Percentiles rank a stretch among this genome's conserved stretches.
phyloP scores from a whole-genome alignment of 371 early-diverging fungal species.

The Circinella minor region DNA sequence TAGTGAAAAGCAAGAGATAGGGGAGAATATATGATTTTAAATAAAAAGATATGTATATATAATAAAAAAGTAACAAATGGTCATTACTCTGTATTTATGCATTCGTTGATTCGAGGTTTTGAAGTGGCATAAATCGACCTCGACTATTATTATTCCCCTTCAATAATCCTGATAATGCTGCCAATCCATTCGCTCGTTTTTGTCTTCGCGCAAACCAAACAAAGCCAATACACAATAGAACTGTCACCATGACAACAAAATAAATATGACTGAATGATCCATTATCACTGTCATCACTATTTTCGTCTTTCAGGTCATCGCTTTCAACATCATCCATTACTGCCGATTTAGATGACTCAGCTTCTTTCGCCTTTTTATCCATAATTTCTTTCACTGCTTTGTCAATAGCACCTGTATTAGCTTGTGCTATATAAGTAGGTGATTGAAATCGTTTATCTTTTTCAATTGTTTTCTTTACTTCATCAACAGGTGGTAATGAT shows the following conservation, averaged over 20 bases:
- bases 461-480: conserved; percentile 22
- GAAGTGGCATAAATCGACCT: conserved; percentile 41
- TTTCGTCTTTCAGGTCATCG: background rate
- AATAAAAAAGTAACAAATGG: too few relatives aligned
- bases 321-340: background rate
- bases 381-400: conserved; percentile 27
- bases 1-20: too few relatives aligned
- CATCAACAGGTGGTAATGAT: conserved; percentile 14
- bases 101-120: conserved; percentile 30
- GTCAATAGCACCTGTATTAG: conserved; percentile 34
- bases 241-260: conserved; percentile 25
- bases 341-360: background rate
- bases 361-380: conserved; percentile 22
- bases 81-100: background rate
- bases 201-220: conserved; percentile 28
- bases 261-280: conserved; percentile 21
- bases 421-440: conserved; percentile 29
- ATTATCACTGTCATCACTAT: background rate
- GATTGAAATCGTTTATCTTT: conserved; percentile 27
- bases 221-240: conserved; percentile 31
- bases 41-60: too few relatives aligned
- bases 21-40: too few relatives aligned
- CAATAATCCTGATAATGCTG: conserved; percentile 33
- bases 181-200: conserved; percentile 25
- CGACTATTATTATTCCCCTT: conserved; percentile 22